phyloP scores from a whole-genome alignment of 345 rosid genomes.

The Gossypium mustelinum region DNA sequence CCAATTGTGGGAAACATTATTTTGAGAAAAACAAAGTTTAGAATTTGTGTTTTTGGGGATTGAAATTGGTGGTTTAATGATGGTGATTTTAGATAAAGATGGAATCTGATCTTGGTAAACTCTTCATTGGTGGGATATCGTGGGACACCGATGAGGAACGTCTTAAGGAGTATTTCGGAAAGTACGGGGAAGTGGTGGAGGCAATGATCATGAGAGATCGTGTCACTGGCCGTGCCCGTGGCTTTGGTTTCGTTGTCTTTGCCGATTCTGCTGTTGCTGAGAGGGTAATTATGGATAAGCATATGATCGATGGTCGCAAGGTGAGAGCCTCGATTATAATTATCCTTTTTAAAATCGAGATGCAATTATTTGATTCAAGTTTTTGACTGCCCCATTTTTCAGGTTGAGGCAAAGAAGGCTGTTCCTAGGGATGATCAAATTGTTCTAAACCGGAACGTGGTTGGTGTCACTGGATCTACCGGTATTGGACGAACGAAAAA shows the following conservation, averaged over 20 bases:
- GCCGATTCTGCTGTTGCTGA: constrained; percentile 85
- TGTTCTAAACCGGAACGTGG: constrained; percentile 35
- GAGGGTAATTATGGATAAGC: constrained; percentile 92
- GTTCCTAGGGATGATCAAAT: constrained; percentile 61
- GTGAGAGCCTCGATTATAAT: constrained; percentile 47
- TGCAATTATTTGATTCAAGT: constrained; percentile 18
- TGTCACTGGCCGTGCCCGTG: constrained; percentile 92
- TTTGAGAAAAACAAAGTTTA: background rate
- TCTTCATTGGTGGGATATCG: constrained; percentile 97
- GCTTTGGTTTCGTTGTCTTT: constrained; percentile 91
- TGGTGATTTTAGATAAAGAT: constrained; percentile 50
- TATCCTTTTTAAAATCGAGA: constrained; percentile 8
- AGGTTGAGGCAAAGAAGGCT: constrained; percentile 98
- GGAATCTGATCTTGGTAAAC: constrained; percentile 99
- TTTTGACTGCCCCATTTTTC: constrained; percentile 17
- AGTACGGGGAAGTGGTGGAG: constrained; percentile 87
- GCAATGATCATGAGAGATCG: constrained; percentile 98
- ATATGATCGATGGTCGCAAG: constrained; percentile 88
- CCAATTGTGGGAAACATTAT: background rate
- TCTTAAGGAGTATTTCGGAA: constrained; percentile 74
- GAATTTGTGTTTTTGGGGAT: constrained; percentile 14
- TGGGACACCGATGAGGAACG: constrained; percentile 98
- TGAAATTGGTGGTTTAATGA: constrained; percentile 30
- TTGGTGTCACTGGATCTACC: constrained; percentile 39
- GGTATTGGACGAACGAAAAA: constrained; percentile 50